Evolutionary conservation across 768 basidiomycete species (phyloP).

Genomic region (Cubamyces lactineus): DNA sequence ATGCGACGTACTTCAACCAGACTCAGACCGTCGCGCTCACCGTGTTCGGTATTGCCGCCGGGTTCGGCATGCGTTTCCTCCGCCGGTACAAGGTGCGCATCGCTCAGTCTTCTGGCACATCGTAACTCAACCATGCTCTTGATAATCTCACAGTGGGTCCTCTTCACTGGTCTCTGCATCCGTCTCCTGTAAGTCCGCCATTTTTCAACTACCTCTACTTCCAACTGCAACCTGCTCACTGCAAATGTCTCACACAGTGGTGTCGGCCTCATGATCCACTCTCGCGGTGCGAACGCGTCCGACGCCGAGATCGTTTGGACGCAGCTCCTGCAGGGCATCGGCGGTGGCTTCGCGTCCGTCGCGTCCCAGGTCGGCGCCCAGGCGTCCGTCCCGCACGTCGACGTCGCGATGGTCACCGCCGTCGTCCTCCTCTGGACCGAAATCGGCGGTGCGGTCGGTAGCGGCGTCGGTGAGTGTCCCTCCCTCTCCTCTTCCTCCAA

Average conservation of each 20-base stretch:
- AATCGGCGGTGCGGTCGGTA: slow-evolving; percentile 48
- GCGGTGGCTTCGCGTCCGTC: slow-evolving; percentile 54
- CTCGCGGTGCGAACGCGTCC: slow-evolving; percentile 28
- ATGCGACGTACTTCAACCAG: slow-evolving; percentile 41
- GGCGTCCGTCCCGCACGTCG: slow-evolving; percentile 49
- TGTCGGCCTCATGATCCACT: slow-evolving; percentile 36
- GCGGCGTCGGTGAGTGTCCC: slow-evolving; percentile 40
- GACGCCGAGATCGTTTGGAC: slow-evolving; percentile 45
- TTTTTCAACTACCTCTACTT: background rate
- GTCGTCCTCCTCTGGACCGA: slow-evolving; percentile 54
- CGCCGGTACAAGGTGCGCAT: slow-evolving; percentile 46
- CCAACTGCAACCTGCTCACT: background rate
- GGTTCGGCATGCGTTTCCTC: slow-evolving; percentile 45
- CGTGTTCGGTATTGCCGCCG: slow-evolving; percentile 51
- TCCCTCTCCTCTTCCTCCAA: slow-evolving; percentile 41
- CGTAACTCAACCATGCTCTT: too few species aligned
- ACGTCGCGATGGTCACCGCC: slow-evolving; percentile 46
- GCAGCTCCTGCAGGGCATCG: slow-evolving; percentile 53
- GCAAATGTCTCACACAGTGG: slow-evolving; percentile 16
- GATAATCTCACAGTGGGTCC: slow-evolving; percentile 40
- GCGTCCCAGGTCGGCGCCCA: slow-evolving; percentile 49
- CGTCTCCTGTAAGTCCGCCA: slow-evolving; percentile 30
- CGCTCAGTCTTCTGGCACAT: too few species aligned
- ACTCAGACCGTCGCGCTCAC: slow-evolving; percentile 48
- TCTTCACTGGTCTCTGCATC: slow-evolving; percentile 41